phyloP scores from a whole-genome alignment of 257 asterid genomes.

The Leonotis leonurus region DNA sequence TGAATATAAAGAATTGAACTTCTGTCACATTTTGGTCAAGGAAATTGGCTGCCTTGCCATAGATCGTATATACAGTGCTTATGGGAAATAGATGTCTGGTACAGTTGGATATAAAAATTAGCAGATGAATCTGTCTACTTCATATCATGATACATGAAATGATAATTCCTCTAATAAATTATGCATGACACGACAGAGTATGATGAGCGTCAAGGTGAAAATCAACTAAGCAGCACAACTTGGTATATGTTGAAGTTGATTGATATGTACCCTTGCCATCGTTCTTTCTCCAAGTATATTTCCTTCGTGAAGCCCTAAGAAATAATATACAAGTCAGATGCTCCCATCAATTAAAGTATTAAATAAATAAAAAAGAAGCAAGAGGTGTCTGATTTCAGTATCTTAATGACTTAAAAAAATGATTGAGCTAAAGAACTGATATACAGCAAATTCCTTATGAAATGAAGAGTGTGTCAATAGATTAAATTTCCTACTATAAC shows the following conservation, averaged over 20 bases:
- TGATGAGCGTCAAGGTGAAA: background rate
- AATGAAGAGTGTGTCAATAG: background rate
- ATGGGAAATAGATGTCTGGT: background rate
- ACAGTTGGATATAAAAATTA: background rate
- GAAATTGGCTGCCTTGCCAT: slow-evolving; percentile 1
- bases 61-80: background rate
- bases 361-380: slow-evolving; percentile 6
- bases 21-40: background rate
- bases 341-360: slow-evolving; percentile 11
- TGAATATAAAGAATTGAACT: background rate
- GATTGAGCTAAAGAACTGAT: too few species aligned
- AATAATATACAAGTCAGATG: slow-evolving; percentile 17
- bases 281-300: slow-evolving; percentile 84
- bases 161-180: background rate
- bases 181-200: background rate
- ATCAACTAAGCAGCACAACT: slow-evolving; percentile 9
- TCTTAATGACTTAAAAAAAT: background rate
- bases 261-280: slow-evolving; percentile 88
- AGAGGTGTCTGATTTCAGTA: background rate
- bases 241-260: slow-evolving; percentile 3
- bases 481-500: background rate
- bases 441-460: too few species aligned
- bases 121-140: background rate
- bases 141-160: background rate
- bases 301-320: slow-evolving; percentile 94